phyloP scores from a whole-genome alignment of 495 filamentous ascomycete species.

The Xylaria flabelliformis region DNA sequence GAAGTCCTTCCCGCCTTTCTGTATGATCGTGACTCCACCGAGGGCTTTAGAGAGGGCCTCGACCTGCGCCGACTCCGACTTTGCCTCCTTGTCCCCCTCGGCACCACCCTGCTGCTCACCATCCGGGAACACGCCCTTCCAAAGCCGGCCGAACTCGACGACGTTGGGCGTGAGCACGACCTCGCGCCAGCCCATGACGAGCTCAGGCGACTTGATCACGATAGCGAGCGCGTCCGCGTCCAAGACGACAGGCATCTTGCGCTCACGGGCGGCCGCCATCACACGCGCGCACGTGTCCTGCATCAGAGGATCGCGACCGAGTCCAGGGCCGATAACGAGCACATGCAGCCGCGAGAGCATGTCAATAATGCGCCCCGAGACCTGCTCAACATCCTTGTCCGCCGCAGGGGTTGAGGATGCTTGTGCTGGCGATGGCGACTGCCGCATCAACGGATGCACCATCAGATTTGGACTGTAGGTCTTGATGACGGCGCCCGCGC shows the following conservation, averaged over 20 bases:
- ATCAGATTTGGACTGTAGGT: conserved; percentile 97
- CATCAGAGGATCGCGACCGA: conserved; percentile 89
- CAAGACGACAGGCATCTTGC: conserved; percentile 79
- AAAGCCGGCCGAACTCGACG: conserved; percentile 86
- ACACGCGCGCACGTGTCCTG: conserved; percentile 83
- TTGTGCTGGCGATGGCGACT: conserved; percentile 52
- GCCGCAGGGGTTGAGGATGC: conserved; percentile 44
- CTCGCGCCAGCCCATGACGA: conserved; percentile 79
- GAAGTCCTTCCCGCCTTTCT: conserved; percentile 86
- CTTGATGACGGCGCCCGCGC: conserved; percentile 90
- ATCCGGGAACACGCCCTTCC: conserved; percentile 68
- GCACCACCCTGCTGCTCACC: conserved; percentile 47
- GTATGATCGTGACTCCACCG: conserved; percentile 86
- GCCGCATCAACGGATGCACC: conserved; percentile 96
- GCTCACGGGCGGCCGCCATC: conserved; percentile 77
- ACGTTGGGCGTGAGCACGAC: conserved; percentile 96
- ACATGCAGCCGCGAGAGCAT: conserved; percentile 88
- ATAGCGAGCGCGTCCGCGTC: conserved; percentile 90
- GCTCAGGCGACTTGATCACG: conserved; percentile 73
- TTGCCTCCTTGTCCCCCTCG: conserved; percentile 54
- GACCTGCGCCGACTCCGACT: conserved; percentile 62
- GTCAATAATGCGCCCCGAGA: conserved; percentile 74
- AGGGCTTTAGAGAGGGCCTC: conserved; percentile 76
- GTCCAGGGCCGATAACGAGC: conserved; percentile 91
- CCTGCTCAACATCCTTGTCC: conserved; percentile 58